These are phyloP conservation scores for Solanum lignicaule DNA, from an alignment of 257 asterid species.

Conservation along the genomic window DNA sequence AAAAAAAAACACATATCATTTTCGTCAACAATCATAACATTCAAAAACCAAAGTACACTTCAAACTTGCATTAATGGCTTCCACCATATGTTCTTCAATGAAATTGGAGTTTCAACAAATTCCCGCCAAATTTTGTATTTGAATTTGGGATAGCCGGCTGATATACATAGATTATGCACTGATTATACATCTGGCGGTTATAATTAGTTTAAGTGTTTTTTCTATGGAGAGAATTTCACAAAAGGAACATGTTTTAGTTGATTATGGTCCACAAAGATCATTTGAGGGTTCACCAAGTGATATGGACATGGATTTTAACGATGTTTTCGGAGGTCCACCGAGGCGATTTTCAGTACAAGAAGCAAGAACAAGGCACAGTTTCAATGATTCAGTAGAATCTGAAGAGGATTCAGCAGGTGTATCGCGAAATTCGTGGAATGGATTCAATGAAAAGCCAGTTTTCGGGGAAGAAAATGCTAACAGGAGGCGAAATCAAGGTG, in stretches of 20 bases:
- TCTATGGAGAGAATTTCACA: conserved; percentile 45
- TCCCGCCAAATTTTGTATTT: conserved; percentile 34
- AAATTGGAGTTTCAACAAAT: neutral
- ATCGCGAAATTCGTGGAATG: conserved; percentile 13
- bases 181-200: neutral
- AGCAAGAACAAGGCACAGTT: conserved; percentile 36
- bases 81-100: neutral
- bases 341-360: conserved; percentile 69
- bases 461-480: conserved; percentile 44
- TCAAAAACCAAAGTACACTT: neutral
- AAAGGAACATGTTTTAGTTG: conserved; percentile 28
- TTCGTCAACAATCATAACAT: neutral
- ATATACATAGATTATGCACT: neutral
- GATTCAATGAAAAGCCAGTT: conserved; percentile 46
- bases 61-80: neutral
- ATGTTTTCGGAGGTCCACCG: conserved; percentile 94
- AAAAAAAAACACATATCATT: neutral
- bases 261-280: conserved; percentile 10
- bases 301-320: conserved; percentile 56
- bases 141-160: neutral
- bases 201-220: neutral
- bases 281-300: conserved; percentile 5
- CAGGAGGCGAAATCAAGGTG: conserved; percentile 32
- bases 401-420: conserved; percentile 21
- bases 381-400: conserved; percentile 28